These are phyloP conservation scores for Symbiodinium natans DNA, from an alignment of 73 alveolate genomes.

Conservation along the genomic window DNA sequence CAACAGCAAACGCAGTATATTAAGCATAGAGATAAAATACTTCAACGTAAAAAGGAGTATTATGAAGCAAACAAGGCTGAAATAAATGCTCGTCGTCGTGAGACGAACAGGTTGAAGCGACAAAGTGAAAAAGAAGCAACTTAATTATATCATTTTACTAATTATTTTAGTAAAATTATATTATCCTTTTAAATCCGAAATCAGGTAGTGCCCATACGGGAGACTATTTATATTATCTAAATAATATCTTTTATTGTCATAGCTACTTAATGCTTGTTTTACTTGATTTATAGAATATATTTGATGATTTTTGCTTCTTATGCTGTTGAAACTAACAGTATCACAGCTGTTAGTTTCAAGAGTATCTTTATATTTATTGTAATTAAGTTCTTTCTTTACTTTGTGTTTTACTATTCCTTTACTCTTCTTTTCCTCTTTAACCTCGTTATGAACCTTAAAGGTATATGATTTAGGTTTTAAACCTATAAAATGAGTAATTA, in stretches of 20 bases:
- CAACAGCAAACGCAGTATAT: no score
- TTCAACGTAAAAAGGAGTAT: no score
- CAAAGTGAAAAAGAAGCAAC: no score
- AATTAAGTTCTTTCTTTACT: slow-evolving; percentile 3
- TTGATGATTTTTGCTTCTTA: slow-evolving; percentile 40
- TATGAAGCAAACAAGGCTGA: no score
- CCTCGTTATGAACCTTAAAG: not conserved
- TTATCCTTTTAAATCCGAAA: no score
- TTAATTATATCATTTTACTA: not conserved
- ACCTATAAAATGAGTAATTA: slow-evolving; percentile 39
- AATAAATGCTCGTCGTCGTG: no score
- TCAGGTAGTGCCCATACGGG: slow-evolving; percentile 29
- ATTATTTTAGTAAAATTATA: not conserved
- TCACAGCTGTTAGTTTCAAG: not conserved
- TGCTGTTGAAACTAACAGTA: slow-evolving; percentile 39
- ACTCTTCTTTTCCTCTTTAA: slow-evolving; percentile 28
- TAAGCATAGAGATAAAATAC: no score
- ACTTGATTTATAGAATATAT: not conserved
- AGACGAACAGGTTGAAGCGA: no score
- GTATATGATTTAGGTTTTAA: slow-evolving; percentile 22
- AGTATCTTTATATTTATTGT: slow-evolving; percentile 18
- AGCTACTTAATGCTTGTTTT: not conserved
- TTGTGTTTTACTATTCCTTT: not conserved
- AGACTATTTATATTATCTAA: slow-evolving; percentile 6
- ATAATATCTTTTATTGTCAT: slow-evolving; percentile 29